Percentiles rank a stretch among this genome's conserved stretches.
Evolutionary conservation across 2,329 filamentous ascomycete species (phyloP).

Genomic region (Pestalotiopsis sp.): DNA sequence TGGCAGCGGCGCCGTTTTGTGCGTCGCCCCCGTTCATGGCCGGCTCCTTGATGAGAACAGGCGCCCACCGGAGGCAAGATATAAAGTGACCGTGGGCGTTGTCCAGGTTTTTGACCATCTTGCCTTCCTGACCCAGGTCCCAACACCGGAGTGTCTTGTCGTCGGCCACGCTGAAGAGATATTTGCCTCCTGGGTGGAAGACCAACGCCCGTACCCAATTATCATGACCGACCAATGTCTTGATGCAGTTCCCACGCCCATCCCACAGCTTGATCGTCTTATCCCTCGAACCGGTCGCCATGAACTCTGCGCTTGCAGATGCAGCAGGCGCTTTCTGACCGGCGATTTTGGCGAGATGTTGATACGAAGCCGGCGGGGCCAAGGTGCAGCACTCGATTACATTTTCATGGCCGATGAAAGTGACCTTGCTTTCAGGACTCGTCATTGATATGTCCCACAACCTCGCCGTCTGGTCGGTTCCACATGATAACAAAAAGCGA

Average conservation of each 20-base stretch:
- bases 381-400: constrained; percentile 83
- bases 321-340: constrained; percentile 80
- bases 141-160: constrained; percentile 93
- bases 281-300: constrained; percentile 86
- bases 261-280: constrained; percentile 93
- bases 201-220: constrained; percentile 88
- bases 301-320: constrained; percentile 78
- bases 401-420: constrained; percentile 84
- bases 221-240: constrained; percentile 83
- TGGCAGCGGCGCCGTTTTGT: constrained; percentile 43
- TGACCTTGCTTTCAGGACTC: constrained; percentile 70
- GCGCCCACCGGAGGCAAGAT: constrained; percentile 85
- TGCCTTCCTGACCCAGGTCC: constrained; percentile 88
- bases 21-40: constrained; percentile 42
- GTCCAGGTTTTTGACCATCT: constrained; percentile 79
- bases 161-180: constrained; percentile 80
- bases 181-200: constrained; percentile 92
- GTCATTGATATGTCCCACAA: constrained; percentile 80
- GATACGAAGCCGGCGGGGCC: constrained; percentile 77
- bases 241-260: constrained; percentile 78
- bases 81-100: constrained; percentile 84
- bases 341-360: constrained; percentile 73
- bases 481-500: constrained; percentile 77
- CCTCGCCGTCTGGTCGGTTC: constrained; percentile 78
- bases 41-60: constrained; percentile 65